Percentiles rank a stretch among this genome's conserved stretches.
These are phyloP conservation scores for Blastobotrys persicus DNA, from an alignment of 1,139 yeast genomes.

Conservation along the genomic window DNA sequence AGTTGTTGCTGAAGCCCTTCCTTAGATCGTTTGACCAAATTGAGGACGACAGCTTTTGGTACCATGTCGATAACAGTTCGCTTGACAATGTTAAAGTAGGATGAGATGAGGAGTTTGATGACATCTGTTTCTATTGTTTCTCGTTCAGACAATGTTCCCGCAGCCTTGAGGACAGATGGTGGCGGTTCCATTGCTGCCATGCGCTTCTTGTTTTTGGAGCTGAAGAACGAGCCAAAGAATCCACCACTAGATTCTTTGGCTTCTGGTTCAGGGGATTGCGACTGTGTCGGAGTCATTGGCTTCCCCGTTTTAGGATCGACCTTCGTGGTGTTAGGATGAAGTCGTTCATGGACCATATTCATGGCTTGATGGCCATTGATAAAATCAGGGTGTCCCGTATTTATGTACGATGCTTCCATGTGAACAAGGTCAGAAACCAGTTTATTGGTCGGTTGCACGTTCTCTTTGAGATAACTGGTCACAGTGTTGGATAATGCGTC, in stretches of 20 bases:
- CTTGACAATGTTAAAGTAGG: slow-evolving; percentile 89
- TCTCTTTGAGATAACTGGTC: slow-evolving; percentile 75
- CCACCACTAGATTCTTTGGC: slow-evolving; percentile 43
- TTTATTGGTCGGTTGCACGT: slow-evolving; percentile 77
- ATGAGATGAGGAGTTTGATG: slow-evolving; percentile 82
- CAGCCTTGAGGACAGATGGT: slow-evolving; percentile 90
- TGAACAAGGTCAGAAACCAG: slow-evolving; percentile 79
- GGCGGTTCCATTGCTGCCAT: slow-evolving; percentile 97
- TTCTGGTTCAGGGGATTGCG: slow-evolving; percentile 35
- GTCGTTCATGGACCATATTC: slow-evolving; percentile 87
- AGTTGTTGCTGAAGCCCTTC: slow-evolving; percentile 87
- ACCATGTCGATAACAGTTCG: slow-evolving; percentile 90
- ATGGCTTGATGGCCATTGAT: slow-evolving; percentile 93
- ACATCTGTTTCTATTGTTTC: slow-evolving; percentile 97
- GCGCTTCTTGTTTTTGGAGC: slow-evolving; percentile 89
- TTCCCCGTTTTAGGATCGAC: slow-evolving; percentile 93
- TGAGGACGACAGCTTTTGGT: slow-evolving; percentile 94
- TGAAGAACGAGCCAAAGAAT: slow-evolving; percentile 92
- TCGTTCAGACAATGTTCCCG: slow-evolving; percentile 92
- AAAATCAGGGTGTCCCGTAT: slow-evolving; percentile 96
- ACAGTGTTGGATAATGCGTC: slow-evolving; percentile 81
- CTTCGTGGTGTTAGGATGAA: slow-evolving; percentile 72
- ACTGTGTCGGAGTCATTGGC: slow-evolving; percentile 34
- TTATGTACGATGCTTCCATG: slow-evolving; percentile 89
- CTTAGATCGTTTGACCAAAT: slow-evolving; percentile 79